A percentile compares a stretch with the other conserved stretches of the same genome.
These are phyloP conservation scores for Stenocarpella maydis DNA, from an alignment of 2,329 filamentous ascomycete species.

Conservation along the genomic window DNA sequence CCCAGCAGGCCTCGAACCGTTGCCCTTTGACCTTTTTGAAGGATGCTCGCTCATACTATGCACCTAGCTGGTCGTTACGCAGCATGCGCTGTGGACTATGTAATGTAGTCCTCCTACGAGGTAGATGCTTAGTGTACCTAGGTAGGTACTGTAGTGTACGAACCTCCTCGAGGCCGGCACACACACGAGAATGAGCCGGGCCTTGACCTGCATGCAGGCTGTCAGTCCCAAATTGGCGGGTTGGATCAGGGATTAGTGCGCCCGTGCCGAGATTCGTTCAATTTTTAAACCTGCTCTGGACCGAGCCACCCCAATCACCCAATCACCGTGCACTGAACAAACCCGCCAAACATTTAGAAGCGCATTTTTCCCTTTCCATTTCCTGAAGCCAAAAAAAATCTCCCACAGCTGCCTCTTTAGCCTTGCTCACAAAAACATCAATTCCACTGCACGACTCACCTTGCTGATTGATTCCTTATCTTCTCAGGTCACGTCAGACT, in stretches of 20 bases:
- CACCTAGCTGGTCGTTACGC: no score
- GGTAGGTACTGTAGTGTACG: no score
- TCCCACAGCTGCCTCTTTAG: slow-evolving; percentile 9
- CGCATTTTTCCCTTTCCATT: slow-evolving; percentile 22
- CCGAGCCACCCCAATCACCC: neutral
- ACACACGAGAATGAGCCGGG: neutral
- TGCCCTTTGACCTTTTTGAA: neutral
- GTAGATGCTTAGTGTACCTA: no score
- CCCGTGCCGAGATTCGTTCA: slow-evolving; percentile 19
- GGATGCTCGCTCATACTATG: neutral
- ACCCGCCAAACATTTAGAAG: slow-evolving; percentile 19
- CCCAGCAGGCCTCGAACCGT: neutral
- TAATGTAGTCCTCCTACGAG: no score
- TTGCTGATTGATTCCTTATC: neutral
- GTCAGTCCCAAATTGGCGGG: slow-evolving; percentile 24
- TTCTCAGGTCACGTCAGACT: neutral
- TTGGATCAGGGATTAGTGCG: slow-evolving; percentile 14
- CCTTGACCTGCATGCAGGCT: slow-evolving; percentile 14
- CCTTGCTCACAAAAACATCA: slow-evolving; percentile 5
- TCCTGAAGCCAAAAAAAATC: slow-evolving; percentile 3
- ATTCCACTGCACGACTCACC: neutral
- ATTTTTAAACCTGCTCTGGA: slow-evolving; percentile 8
- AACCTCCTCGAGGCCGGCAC: neutral
- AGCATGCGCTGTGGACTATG: neutral
- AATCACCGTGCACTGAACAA: neutral